Base-by-base conservation (phyloP, 164 flowering plant genomes). In the Dillenia turbinata region DNA sequence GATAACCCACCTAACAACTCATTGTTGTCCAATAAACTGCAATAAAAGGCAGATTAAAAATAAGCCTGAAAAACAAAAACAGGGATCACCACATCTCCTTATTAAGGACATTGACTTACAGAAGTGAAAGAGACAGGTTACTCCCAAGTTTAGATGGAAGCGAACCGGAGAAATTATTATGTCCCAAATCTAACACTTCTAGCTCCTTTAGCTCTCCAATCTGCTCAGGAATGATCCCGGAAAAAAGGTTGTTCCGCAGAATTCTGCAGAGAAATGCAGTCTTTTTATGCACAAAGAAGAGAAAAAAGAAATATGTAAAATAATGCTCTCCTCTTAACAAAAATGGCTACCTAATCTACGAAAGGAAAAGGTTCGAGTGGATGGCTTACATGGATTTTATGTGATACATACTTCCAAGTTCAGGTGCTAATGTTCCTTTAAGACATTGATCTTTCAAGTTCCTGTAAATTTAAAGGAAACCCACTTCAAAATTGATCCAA, bases 401-500 rank as follows among this genome's bases (percentile, higher is more conserved):
- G 69, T 83, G 88, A 62, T 66, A 62, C 44, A 92, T 82, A 45
- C 71, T 67, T 57, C 79, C 81, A 54, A 92, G 79, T 68, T 82
- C 93, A 26, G 89, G 83, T 40, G 85, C 80, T 47, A 92, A 69
- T 50, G 85, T 78, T 67, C 97, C 97, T 65, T 62, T 72, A 56
- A 92, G 86, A 74, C 85, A 77, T 16, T 85, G 88, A 76, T 84
- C 79, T 69, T 74, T 81, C 78, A 92, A 78, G 77, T 89, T 80
- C 80, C 97, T 92, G 82, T 59, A 70, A 46, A 54, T 33, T 59
- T 47, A 26, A 44, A 65, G 26, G 56, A 40, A 48, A 47, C 8
- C 0, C 16, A 56, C 43, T 60, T 73, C 24, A 71, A 53, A 67
- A 69, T 49, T 12, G 40, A 73, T 16, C 51, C 51, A 15, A 59